Evolutionary conservation across 352 stramenopile genomes (phyloP), one percentile per base, ranked within the genome.

Genomic region (Phytopythium sindhum): DNA sequence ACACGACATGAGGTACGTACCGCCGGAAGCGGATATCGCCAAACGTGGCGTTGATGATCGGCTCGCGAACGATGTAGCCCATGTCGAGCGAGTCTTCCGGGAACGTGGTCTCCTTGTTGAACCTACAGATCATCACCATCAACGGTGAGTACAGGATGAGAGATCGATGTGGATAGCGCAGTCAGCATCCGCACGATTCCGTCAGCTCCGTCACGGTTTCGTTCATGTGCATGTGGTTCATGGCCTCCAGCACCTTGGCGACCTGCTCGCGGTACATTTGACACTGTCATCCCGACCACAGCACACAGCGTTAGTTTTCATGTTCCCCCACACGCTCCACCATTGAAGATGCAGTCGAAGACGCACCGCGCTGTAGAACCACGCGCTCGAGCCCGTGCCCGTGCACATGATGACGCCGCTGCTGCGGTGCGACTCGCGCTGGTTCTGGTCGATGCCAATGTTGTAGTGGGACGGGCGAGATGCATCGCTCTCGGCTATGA

Each of bases 21-120:
- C 80, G 79, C 86, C 87, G 78, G 72, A 94, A 94, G 52, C 87
- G 85, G 62, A 96, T 96, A 72, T 96, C 85, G 41, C 87, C 87
- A 64, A 96, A 96, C 31, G 87, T 96, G 60, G 85, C 85, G 75
- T 96, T 96, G 77, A 96, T 94, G 63, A 96, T 96, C 21, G 87
- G 87, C 52, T 96, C 87, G 51, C 87, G 87, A 6, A 93, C 84
- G 35, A 96, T 76, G 67, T 90, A 96, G 51, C 87, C 87, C 85
- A 96, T 90, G 66, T 96, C 87, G 11, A 90, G 68, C 39, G 85
- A 93, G 60, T 92, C 83, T 63, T 94, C 87, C 0, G 84, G 60
- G 41, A 93, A 96, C 45, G 92, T 85, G 37, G 91, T 93, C 35
- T 90, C 75, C 54, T 91, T 91, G 67, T 96, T 96, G 62, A 96